Evolutionary conservation across 805 yeast genomes (phyloP), one percentile per base, ranked within the genome.

Genomic region (Starmerella kuoi): DNA sequence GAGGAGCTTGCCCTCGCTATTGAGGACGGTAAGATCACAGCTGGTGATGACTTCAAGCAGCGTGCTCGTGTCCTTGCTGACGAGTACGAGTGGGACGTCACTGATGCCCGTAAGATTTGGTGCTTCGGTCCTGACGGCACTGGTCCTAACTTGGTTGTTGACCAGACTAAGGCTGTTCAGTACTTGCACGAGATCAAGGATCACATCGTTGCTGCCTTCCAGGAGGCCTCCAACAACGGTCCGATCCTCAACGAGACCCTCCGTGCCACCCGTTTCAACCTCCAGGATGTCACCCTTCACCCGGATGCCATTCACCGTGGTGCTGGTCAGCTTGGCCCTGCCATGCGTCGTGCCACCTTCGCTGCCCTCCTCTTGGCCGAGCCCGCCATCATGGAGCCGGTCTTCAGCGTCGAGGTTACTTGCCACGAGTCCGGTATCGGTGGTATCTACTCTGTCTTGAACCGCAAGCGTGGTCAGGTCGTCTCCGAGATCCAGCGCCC

Each of bases 261-360:
- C 74, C 86, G 98, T 78, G 83, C 94, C 62, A 76, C 86, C 63
- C 86, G 97, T 76, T 73, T 85, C 70, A 88, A 88, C 94, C 82
- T 88, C 65, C 77, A 88, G 74, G 98, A 88, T 79, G 98, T 88
- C 65, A 87, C 95, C 60, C 77, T 88, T 71, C 98, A 88, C 73
- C 95, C 97, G 67, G 98, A 88, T 83, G 95, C 98, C 72, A 88
- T 88, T 73, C 98, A 88, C 83, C 87, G 98, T 83, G 97, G 97
- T 79, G 95, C 94, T 75, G 98, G 97, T 74, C 98, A 88, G 77
- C 79, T 88, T 70, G 86, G 91, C 73, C 96, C 97, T 73, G 88
- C 98, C 71, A 88, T 91, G 97, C 87, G 97, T 80, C 87, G 97
- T 78, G 97, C 79, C 61, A 85, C 97, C 57, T 91, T 83, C 76